Evolutionary conservation across 805 yeast species (phyloP).

Genomic region (Nakazawaea siamensis): DNA sequence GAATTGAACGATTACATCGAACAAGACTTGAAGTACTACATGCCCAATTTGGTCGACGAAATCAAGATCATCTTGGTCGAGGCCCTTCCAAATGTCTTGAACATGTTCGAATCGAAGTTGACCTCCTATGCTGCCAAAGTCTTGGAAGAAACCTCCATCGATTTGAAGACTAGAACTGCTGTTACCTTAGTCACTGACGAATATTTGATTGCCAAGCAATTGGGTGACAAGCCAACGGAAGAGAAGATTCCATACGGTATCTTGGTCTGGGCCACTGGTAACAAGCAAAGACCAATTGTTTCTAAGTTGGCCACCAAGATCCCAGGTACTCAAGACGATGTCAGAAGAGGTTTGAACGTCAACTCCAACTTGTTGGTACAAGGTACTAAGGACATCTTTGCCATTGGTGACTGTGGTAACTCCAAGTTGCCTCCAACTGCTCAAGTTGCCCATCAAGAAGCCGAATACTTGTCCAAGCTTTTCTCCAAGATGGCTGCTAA

Average conservation of each 20-base stretch:
- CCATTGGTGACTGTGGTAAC: conserved; percentile 50
- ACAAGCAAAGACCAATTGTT: conserved; percentile 42
- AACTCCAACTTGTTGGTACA: conserved; percentile 39
- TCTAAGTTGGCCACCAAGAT: conserved; percentile 33
- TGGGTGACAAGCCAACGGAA: conserved; percentile 28
- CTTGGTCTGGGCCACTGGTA: conserved; percentile 53
- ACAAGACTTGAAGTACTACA: conserved; percentile 45
- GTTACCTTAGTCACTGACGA: conserved; percentile 39
- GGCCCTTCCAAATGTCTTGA: conserved; percentile 46
- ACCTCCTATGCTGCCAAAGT: conserved; percentile 44
- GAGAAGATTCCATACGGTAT: conserved; percentile 43
- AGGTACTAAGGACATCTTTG: conserved; percentile 39
- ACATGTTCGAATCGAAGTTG: conserved; percentile 41
- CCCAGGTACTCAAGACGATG: conserved; percentile 43
- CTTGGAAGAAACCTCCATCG: conserved; percentile 40
- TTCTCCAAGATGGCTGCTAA: conserved; percentile 35
- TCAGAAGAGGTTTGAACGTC: conserved; percentile 45
- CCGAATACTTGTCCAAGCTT: conserved; percentile 35
- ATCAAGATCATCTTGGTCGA: conserved; percentile 41
- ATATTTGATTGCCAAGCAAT: conserved; percentile 33
- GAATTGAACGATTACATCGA: conserved; percentile 49
- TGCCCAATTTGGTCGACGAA: conserved; percentile 44
- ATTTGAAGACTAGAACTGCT: conserved; percentile 39
- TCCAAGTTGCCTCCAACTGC: conserved; percentile 50
- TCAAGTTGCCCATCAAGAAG: conserved; percentile 51